Percentiles rank a stretch among this genome's conserved stretches.
phyloP scores from a whole-genome alignment of 2,329 filamentous ascomycete genomes.

The Pseudopyrenochaeta lycopersici region DNA sequence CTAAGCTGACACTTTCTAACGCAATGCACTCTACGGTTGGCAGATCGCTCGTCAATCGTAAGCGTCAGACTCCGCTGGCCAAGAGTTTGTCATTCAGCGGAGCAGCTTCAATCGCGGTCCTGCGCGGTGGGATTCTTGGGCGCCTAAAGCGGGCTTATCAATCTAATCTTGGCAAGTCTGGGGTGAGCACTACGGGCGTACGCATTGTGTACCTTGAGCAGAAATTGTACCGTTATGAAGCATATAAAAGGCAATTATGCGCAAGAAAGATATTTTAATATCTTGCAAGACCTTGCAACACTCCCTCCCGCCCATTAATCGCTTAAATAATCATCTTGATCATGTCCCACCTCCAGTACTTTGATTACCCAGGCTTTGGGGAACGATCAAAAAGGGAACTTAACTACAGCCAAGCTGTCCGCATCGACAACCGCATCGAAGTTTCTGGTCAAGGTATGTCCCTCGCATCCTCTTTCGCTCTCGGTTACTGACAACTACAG shows the following conservation, averaged over 20 bases:
- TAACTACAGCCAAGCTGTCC: conserved; percentile 37
- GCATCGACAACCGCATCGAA: conserved; percentile 34
- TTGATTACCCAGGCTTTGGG: conserved; percentile 35
- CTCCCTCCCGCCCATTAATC: not conserved
- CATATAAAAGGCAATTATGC: not conserved
- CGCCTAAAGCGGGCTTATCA: not conserved
- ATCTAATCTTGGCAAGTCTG: not conserved
- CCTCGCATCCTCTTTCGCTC: not conserved
- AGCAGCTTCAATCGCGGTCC: not conserved
- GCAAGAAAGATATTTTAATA: too few relatives aligned
- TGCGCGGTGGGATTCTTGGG: not conserved
- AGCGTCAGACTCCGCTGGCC: not conserved
- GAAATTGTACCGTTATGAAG: not conserved
- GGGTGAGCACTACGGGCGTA: not conserved
- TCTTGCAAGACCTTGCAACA: not conserved
- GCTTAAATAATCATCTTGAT: not conserved
- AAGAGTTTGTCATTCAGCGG: not conserved
- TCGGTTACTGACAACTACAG: conserved; percentile 11
- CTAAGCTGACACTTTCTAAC: not conserved
- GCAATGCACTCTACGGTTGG: too few relatives aligned
- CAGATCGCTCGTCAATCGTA: too few relatives aligned
- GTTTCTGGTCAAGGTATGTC: conserved; percentile 36
- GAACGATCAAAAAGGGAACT: conserved; percentile 25
- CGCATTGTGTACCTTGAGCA: not conserved
- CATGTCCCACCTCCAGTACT: conserved; percentile 37